Evolutionary conservation across 2,329 filamentous ascomycete species (phyloP).

Genomic region (Beauveria scarabaeidicola): DNA sequence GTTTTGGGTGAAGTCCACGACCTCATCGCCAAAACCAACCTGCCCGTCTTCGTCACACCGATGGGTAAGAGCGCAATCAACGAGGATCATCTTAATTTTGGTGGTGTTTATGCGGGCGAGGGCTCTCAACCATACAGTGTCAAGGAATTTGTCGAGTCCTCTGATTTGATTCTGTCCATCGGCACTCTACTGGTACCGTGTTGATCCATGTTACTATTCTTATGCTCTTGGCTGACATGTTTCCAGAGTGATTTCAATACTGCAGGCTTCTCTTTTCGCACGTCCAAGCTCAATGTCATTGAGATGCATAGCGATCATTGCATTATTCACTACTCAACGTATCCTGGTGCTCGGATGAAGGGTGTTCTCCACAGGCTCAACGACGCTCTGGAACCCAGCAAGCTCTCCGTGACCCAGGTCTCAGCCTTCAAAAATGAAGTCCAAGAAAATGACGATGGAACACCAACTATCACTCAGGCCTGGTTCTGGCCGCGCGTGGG

Average conservation of each 20-base stretch:
- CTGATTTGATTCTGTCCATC: constrained; percentile 63
- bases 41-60: constrained; percentile 80
- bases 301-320: constrained; percentile 71
- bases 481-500: constrained; percentile 74
- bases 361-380: constrained; percentile 67
- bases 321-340: constrained; percentile 68
- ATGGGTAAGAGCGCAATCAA: constrained; percentile 84
- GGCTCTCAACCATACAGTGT: constrained; percentile 59
- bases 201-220: background rate
- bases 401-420: constrained; percentile 47
- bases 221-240: background rate
- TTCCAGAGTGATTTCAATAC: constrained; percentile 69
- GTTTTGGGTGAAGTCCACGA: constrained; percentile 64
- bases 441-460: constrained; percentile 29
- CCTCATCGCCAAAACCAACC: constrained; percentile 61
- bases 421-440: constrained; percentile 47
- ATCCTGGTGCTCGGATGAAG: constrained; percentile 69
- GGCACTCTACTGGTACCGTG: constrained; percentile 47
- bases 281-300: constrained; percentile 68
- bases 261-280: constrained; percentile 71
- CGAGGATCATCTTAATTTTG: constrained; percentile 66
- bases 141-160: constrained; percentile 54
- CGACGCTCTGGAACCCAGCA: constrained; percentile 45
- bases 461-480: constrained; percentile 51
- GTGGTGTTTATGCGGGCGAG: constrained; percentile 77